Evolutionary conservation across 805 yeast genomes (phyloP).

Genomic region (Ogataea nakhonphanomensis): DNA sequence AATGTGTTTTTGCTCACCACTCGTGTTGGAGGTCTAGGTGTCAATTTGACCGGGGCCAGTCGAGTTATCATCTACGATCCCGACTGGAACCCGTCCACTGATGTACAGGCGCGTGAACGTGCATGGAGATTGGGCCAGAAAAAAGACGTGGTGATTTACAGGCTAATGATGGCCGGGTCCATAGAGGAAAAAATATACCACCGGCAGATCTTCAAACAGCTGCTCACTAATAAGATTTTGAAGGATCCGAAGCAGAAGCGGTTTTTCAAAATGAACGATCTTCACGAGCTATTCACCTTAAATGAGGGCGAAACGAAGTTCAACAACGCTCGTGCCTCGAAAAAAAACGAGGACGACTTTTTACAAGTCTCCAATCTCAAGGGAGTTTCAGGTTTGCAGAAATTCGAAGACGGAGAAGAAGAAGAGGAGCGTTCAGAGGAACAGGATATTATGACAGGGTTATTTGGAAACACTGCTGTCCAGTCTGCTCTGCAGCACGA

Average conservation of each 20-base stretch:
- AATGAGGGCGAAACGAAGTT: constrained; percentile 70
- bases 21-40: constrained; percentile 94
- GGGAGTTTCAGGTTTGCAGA: constrained; percentile 74
- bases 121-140: constrained; percentile 98
- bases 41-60: constrained; percentile 91
- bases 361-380: constrained; percentile 55
- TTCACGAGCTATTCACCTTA: constrained; percentile 82
- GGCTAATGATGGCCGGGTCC: constrained; percentile 91
- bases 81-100: constrained; percentile 98
- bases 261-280: constrained; percentile 87
- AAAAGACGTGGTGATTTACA: constrained; percentile 82
- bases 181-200: constrained; percentile 97
- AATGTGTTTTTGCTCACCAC: constrained; percentile 82
- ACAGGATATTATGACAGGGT: constrained; percentile 65
- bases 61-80: constrained; percentile 94
- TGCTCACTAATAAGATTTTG: constrained; percentile 85
- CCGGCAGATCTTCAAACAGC: constrained; percentile 93
- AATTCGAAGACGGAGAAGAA: constrained; percentile 49
- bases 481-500: constrained; percentile 80
- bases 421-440: constrained; percentile 49
- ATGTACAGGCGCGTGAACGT: constrained; percentile 92
- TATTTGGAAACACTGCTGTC: constrained; percentile 62
- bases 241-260: constrained; percentile 94
- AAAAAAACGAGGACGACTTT: constrained; percentile 58
- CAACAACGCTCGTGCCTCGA: constrained; percentile 50